phyloP scores from a whole-genome alignment of 352 stramenopile genomes.

The Sclerospora graminicola region DNA sequence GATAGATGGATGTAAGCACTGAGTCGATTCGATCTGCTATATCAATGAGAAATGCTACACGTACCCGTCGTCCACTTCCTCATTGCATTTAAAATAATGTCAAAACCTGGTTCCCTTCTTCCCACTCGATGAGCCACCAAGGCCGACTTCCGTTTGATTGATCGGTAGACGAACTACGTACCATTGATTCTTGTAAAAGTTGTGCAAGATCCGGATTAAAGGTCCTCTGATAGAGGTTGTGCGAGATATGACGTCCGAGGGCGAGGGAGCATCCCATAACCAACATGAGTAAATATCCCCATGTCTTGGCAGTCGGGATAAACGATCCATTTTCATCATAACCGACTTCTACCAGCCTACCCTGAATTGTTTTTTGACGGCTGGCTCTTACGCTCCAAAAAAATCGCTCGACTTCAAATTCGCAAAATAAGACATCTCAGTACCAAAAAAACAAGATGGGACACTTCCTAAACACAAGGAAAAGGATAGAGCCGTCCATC shows the following conservation, averaged over 20 bases:
- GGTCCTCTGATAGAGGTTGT: conserved; percentile 71
- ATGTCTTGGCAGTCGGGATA: conserved; percentile 34
- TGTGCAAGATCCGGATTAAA: conserved; percentile 65
- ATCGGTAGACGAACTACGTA: conserved; percentile 44
- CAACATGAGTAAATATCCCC: conserved; percentile 54
- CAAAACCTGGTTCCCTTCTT: too few relatives aligned
- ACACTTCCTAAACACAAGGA: conserved; percentile 52
- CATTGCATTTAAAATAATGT: too few relatives aligned
- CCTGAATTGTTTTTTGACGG: too few relatives aligned
- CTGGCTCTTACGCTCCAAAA: too few relatives aligned
- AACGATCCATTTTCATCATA: conserved; percentile 78
- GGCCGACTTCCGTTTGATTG: conserved; percentile 59
- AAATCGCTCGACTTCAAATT: too few relatives aligned
- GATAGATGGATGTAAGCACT: too few relatives aligned
- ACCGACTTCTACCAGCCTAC: too few relatives aligned
- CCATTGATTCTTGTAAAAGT: conserved; percentile 55
- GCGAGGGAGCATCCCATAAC: conserved; percentile 62
- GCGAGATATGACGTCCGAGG: conserved; percentile 59
- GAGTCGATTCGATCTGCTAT: too few relatives aligned
- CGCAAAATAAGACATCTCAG: conserved; percentile 41
- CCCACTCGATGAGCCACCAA: too few relatives aligned
- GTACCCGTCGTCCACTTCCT: too few relatives aligned
- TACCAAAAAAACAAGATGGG: conserved; percentile 58
- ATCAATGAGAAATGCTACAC: too few relatives aligned
- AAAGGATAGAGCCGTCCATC: conserved; percentile 56